phyloP scores from a whole-genome alignment of 257 asterid genomes.

The Thymus mandschuricus region DNA sequence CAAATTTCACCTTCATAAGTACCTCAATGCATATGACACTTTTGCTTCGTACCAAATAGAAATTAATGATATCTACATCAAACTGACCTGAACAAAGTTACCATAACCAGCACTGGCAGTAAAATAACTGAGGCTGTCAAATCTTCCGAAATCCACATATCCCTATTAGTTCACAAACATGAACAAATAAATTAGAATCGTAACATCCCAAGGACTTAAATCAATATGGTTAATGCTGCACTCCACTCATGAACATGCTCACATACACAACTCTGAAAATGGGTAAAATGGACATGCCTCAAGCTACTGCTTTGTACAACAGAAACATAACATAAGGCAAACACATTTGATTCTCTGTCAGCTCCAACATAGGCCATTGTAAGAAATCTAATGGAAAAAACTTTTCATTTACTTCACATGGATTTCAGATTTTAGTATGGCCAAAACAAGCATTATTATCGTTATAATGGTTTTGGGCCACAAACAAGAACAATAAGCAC shows the following conservation, averaged over 20 bases:
- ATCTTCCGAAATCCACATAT: slow-evolving; percentile 91
- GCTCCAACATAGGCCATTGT: neutral
- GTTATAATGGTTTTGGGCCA: slow-evolving; percentile 1
- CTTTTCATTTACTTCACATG: neutral
- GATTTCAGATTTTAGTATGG: slow-evolving; percentile 17
- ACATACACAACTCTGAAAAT: slow-evolving; percentile 6
- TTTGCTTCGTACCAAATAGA: slow-evolving; percentile 11
- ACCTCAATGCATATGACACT: slow-evolving; percentile 17
- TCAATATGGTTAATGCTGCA: slow-evolving; percentile 5
- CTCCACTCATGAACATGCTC: neutral
- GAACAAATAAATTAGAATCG: slow-evolving; percentile 30
- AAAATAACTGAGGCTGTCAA: slow-evolving; percentile 69
- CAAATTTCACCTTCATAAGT: slow-evolving; percentile 6
- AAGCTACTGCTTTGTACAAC: slow-evolving; percentile 11
- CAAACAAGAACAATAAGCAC: neutral
- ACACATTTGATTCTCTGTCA: slow-evolving; percentile 18
- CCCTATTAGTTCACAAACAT: slow-evolving; percentile 59
- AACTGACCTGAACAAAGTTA: slow-evolving; percentile 78
- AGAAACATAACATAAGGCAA: slow-evolving; percentile 23
- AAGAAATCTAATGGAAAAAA: neutral
- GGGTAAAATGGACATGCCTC: slow-evolving; percentile 12
- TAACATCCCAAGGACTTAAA: slow-evolving; percentile 23
- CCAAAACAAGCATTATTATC: slow-evolving; percentile 11
- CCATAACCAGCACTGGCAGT: slow-evolving; percentile 61
- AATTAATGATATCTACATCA: slow-evolving; percentile 17